A percentile compares a stretch with the other conserved stretches of the same genome.
phyloP scores from a whole-genome alignment of 2,329 filamentous ascomycete species.

The Coniella vitis region DNA sequence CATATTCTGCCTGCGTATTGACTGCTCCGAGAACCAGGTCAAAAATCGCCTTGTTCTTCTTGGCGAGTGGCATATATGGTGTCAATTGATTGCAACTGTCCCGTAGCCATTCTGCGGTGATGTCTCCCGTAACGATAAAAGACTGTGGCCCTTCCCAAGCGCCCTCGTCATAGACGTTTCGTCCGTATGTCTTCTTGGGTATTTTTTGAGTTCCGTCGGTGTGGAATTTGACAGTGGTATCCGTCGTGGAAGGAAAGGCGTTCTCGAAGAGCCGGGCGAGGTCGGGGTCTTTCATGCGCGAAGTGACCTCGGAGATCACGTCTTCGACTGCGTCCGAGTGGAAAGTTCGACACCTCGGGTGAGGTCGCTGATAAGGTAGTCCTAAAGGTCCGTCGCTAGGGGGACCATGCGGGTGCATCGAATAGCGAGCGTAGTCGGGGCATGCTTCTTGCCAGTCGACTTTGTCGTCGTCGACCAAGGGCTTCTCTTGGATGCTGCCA shows the following conservation, averaged over 20 bases:
- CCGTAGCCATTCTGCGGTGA: constrained; percentile 88
- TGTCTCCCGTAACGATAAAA: constrained; percentile 88
- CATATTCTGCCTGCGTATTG: constrained; percentile 91
- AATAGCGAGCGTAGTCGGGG: constrained; percentile 58
- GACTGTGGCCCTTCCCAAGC: constrained; percentile 81
- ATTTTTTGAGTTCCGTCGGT: constrained; percentile 47
- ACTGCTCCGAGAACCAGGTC: constrained; percentile 85
- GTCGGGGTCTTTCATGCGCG: constrained; percentile 75
- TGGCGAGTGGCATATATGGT: constrained; percentile 81
- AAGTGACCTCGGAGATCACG: constrained; percentile 76
- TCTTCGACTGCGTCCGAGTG: constrained; percentile 78
- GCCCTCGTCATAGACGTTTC: constrained; percentile 38
- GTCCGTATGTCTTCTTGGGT: constrained; percentile 31
- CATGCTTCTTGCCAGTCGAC: constrained; percentile 37
- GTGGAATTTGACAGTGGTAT: constrained; percentile 87
- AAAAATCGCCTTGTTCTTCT: constrained; percentile 70
- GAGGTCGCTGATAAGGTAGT: constrained; percentile 82
- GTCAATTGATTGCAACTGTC: constrained; percentile 87
- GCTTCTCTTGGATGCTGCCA: constrained; percentile 23
- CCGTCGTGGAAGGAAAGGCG: constrained; percentile 84
- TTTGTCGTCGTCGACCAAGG: constrained; percentile 25
- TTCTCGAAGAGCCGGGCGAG: constrained; percentile 92
- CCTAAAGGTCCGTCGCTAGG: constrained; percentile 71
- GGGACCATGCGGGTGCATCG: constrained; percentile 56
- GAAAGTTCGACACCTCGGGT: constrained; percentile 79